Evolutionary conservation across 176 grass and related monocot genomes (phyloP), one percentile per base, ranked within the genome.

Genomic region (Pharus latifolius): DNA sequence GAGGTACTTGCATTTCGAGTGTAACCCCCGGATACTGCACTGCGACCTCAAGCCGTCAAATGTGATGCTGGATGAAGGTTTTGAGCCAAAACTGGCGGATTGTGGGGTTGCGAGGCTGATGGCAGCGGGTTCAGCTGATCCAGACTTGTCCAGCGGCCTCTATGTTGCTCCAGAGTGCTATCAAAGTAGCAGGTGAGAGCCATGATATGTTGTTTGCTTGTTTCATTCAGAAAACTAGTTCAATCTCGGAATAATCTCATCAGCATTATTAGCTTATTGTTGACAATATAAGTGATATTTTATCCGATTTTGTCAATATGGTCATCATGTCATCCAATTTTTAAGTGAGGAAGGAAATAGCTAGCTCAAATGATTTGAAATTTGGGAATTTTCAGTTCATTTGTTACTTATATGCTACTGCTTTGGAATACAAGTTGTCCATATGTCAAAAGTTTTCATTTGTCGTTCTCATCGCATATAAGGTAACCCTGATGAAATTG

Each of bases 1-100:
- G 60, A 73, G 73, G 63, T 78, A 99, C 55, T 78, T 99, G 76
- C 96, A 99, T 74, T 99, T 99, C 27, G 90, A 99, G 52, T 91
- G 69, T 55, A 84, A 16, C 18, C 87, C 90, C 56, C 75, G 73
- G 68, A 67, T 99, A 65, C 74, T 95, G 14, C 96, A 99, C 63
- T 84, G 62, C 69, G 86, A 88, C 48, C 83, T 99, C 20, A 94
- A 95, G 63, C 90, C 85, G 0, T 86, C 96, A 0, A 99, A 99
- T 43, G 90, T 99, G 49, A 84, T 99, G 74, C 77, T 99, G 3
- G 96, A 95, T 0, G 96, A 91, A 76, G 90, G 68, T 12, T 95
- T 81, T 0, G 90, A 99, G 30, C 87, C 90, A 0, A 84, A 68
- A 48, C 71, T 99, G 59, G 61, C 87, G 3, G 96, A 95, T 67